phyloP scores from a whole-genome alignment of 805 yeast genomes.

The Yarrowia alimentaria region DNA sequence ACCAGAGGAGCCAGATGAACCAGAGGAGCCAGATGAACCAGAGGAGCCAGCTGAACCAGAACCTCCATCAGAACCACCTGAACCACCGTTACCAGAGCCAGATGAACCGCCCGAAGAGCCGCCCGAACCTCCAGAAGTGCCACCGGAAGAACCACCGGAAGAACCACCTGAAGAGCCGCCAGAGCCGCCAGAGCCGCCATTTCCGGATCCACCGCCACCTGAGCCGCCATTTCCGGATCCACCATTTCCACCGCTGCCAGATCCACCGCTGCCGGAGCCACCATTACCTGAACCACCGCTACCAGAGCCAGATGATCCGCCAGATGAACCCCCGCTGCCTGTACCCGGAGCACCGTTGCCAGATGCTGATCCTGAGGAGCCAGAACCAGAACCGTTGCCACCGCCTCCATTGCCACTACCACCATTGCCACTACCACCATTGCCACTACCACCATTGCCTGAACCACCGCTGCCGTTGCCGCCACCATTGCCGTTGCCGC shows the following conservation, averaged over 20 bases:
- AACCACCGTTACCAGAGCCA: too few relatives aligned
- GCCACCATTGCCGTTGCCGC: neutral
- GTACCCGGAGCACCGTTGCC: too few relatives aligned
- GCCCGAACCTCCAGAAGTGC: neutral
- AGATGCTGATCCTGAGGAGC: too few relatives aligned
- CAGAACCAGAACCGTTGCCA: constrained; percentile 1
- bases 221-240: constrained; percentile 5
- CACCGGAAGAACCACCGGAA: neutral
- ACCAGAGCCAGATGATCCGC: neutral
- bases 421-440: neutral
- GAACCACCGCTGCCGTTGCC: neutral
- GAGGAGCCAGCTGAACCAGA: neutral
- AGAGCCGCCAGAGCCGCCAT: neutral
- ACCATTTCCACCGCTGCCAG: neutral
- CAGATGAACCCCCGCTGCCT: neutral
- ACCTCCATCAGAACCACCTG: constrained; percentile 3
- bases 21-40: neutral
- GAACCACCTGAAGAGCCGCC: constrained; percentile 2
- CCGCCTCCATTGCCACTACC: too few relatives aligned
- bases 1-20: neutral
- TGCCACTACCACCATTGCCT: neutral
- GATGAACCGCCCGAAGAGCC: neutral
- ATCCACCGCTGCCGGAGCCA: neutral
- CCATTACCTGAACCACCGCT: neutral
- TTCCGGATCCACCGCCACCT: neutral